Evolutionary conservation across 805 yeast genomes (phyloP), one percentile per base, ranked within the genome.

Genomic region (Barnettozyma botsteinii): DNA sequence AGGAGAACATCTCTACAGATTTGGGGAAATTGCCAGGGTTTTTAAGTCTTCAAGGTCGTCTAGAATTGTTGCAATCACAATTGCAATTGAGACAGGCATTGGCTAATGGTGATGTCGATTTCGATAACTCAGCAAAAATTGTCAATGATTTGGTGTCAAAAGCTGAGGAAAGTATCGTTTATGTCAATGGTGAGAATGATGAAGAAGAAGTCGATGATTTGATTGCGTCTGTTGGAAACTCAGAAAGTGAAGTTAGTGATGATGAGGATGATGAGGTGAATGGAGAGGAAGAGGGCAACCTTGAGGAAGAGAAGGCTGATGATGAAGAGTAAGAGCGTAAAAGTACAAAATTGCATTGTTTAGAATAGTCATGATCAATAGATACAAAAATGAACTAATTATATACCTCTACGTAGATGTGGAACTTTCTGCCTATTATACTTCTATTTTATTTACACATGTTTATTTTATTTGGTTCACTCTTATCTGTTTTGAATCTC

Each of bases 41-140:
- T 37, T 64, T 89, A 20, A 79, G 93, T 2, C 70, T 91, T 23
- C 94, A 89, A 59, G 98, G 98, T 34, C 76, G 93, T 48, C 66
- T 91, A 34, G 84, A 81, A 53, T 70, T 91, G 59, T 69, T 91
- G 31, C 74, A 74, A 48, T 74, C 87, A 4, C 98, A 91, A 62
- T 70, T 86, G 10, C 72, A 75, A 42, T 64, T 91, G 48, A 78
- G 97, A 55, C 60, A 62, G 28, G 79, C 73, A 32, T 63, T 73
- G 52, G 57, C 65, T 10, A 55, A 57, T 8, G 66, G 73, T 49
- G 60, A 54, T 42, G 53, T 47, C 7, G 64, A 50, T 6, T 54
- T 46, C 18, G 61, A 47, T 20, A 48, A 45, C 2, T 34, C 24
- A 9, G 18, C 14, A 10, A 22, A 26, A 30, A 29, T 31, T 14